phyloP scores from a whole-genome alignment of 352 stramenopile genomes.

The Hyaloperonospora arabidopsidis region DNA sequence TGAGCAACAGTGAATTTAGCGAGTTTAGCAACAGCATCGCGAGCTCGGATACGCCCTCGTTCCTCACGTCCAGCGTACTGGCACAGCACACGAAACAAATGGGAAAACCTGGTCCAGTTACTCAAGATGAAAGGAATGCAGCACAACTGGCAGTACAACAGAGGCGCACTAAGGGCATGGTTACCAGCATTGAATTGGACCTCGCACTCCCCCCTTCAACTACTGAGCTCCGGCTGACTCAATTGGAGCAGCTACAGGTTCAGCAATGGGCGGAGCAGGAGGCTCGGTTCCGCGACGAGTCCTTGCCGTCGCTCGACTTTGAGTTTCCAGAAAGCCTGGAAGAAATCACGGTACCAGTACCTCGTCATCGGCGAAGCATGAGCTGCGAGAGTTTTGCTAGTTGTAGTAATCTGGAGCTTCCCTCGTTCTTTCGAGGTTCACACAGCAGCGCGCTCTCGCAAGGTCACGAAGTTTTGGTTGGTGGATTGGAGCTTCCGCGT shows the following conservation, averaged over 20 bases:
- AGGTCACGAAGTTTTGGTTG: conserved; percentile 6
- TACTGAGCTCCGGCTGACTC: conserved; percentile 23
- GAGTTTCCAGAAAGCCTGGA: conserved; percentile 2
- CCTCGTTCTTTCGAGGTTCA: conserved; percentile 21
- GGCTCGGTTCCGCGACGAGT: conserved; percentile 17
- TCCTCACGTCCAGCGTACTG: conserved; percentile 44
- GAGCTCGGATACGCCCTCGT: conserved; percentile 15
- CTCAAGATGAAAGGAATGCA: conserved; percentile 15
- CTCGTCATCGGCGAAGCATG: conserved; percentile 6
- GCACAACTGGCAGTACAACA: conserved; percentile 12
- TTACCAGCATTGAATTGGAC: too few species aligned
- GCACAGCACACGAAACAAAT: conserved; percentile 46
- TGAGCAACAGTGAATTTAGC: conserved; percentile 29
- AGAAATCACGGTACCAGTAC: conserved; percentile 9
- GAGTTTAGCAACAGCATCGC: conserved; percentile 18
- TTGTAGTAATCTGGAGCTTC: conserved; percentile 10
- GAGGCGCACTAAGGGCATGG: conserved; percentile 4
- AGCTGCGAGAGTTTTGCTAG: conserved; percentile 14
- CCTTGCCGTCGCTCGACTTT: conserved; percentile 3
- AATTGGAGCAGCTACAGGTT: conserved; percentile 25
- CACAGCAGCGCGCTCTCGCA: conserved; percentile 12
- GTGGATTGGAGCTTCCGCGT: conserved; percentile 13
- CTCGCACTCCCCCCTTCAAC: background rate
- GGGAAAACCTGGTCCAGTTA: conserved; percentile 34
- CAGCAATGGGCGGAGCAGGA: conserved; percentile 26